A percentile compares a stretch with the other conserved stretches of the same genome.
Conservation (phyloP, 805 yeast genomes). For the Priceomyces medius region DNA sequence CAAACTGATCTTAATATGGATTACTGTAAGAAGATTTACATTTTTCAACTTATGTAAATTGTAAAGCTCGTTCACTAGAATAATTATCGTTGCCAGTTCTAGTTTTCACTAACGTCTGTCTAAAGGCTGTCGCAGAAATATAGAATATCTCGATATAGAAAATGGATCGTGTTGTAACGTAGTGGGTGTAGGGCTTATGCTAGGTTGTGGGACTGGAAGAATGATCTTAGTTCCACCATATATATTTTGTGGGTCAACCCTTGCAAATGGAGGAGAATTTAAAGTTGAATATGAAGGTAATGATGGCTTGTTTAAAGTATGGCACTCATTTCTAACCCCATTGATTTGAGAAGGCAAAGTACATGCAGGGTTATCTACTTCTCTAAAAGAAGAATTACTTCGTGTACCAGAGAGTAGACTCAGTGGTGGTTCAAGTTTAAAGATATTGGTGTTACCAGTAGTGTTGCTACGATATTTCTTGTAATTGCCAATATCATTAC, state of each 20-base stretch:
- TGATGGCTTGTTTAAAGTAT: neutral
- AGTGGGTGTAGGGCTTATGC: too few species aligned
- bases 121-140: neutral
- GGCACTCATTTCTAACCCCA: neutral
- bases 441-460: neutral
- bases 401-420: constrained; percentile 2
- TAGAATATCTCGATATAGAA: neutral
- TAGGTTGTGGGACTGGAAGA: neutral
- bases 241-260: neutral
- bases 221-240: neutral
- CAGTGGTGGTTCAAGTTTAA: neutral
- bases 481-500: neutral
- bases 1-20: too few species aligned
- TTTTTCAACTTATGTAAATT: too few species aligned
- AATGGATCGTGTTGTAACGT: neutral
- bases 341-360: neutral
- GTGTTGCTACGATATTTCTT: too few species aligned
- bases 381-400: neutral
- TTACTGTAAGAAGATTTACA: too few species aligned
- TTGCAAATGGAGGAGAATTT: neutral
- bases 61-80: too few species aligned
- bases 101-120: too few species aligned
- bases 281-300: too few species aligned
- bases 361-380: neutral
- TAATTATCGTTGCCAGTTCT: too few species aligned